phyloP scores from a whole-genome alignment of 306 rosid genomes.

The Quercus ilex region DNA sequence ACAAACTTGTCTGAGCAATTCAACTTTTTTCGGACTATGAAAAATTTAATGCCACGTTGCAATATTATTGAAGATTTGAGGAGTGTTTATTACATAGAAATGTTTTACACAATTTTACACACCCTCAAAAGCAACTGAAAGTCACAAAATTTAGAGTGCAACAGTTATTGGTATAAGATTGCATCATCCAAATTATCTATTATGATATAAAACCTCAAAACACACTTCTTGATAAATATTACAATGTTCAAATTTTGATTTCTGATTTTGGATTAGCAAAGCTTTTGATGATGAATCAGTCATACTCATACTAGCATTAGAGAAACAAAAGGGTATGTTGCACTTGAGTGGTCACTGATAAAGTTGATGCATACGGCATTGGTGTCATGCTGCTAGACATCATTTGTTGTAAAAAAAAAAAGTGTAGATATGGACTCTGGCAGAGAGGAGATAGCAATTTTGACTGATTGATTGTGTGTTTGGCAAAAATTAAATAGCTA shows the following conservation, averaged over 20 bases:
- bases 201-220: conserved; percentile 39
- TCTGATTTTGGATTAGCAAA: conserved; percentile 3
- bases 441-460: conserved; percentile 12
- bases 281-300: too few relatives aligned
- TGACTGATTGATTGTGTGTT: too few relatives aligned
- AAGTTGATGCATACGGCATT: too few relatives aligned
- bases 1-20: too few relatives aligned
- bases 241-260: conserved; percentile 7
- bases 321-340: neutral
- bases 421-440: conserved; percentile 1
- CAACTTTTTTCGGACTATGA: too few relatives aligned
- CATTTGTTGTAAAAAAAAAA: neutral
- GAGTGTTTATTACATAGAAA: too few relatives aligned
- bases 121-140: too few relatives aligned
- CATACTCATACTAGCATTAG: neutral
- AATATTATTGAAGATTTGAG: too few relatives aligned
- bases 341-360: neutral
- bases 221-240: conserved; percentile 18
- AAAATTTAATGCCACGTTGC: too few relatives aligned
- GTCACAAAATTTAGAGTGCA: too few relatives aligned
- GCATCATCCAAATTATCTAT: neutral
- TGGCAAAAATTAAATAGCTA: too few relatives aligned
- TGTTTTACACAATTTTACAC: too few relatives aligned
- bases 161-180: neutral
- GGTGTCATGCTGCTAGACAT: neutral